phyloP scores from a whole-genome alignment of 2,329 filamentous ascomycete species.

The Penicillium sp. region DNA sequence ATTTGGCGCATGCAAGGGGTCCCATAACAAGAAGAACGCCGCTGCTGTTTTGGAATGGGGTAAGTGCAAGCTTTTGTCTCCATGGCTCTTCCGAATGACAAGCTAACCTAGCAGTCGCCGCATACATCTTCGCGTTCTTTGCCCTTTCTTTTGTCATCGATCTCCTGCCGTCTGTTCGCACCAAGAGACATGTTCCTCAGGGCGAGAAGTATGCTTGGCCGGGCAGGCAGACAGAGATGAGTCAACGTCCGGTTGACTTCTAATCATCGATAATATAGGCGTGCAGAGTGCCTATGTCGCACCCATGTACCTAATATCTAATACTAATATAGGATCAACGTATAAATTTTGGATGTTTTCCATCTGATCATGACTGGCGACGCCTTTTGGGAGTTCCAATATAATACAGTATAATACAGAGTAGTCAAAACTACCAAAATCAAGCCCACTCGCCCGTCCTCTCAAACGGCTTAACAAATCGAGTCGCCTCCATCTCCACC shows the following conservation, averaged over 20 bases:
- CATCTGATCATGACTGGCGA: not conserved
- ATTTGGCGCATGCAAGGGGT: constrained; percentile 3
- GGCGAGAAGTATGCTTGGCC: constrained; percentile 10
- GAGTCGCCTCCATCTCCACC: constrained; percentile 35
- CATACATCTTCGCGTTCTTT: constrained; percentile 10
- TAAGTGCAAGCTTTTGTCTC: not conserved
- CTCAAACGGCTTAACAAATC: constrained; percentile 32
- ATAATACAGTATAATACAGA: constrained; percentile 21
- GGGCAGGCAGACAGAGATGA: not conserved
- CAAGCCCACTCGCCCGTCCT: constrained; percentile 35
- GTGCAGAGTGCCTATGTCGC: not conserved
- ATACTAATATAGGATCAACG: not conserved
- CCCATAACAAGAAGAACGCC: constrained; percentile 1
- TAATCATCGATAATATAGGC: not conserved
- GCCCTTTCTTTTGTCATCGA: constrained; percentile 10
- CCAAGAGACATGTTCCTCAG: constrained; percentile 7
- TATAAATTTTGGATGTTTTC: not conserved
- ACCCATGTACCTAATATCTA: not conserved
- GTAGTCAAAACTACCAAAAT: not conserved
- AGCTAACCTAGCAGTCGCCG: constrained; percentile 8
- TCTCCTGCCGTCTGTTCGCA: constrained; percentile 10
- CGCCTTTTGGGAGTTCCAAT: not conserved
- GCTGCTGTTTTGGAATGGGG: constrained; percentile 10
- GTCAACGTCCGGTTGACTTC: not conserved
- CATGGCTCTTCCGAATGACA: not conserved